Evolutionary conservation across 2,329 filamentous ascomycete genomes (phyloP).

Genomic region (Colletotrichum sp.): DNA sequence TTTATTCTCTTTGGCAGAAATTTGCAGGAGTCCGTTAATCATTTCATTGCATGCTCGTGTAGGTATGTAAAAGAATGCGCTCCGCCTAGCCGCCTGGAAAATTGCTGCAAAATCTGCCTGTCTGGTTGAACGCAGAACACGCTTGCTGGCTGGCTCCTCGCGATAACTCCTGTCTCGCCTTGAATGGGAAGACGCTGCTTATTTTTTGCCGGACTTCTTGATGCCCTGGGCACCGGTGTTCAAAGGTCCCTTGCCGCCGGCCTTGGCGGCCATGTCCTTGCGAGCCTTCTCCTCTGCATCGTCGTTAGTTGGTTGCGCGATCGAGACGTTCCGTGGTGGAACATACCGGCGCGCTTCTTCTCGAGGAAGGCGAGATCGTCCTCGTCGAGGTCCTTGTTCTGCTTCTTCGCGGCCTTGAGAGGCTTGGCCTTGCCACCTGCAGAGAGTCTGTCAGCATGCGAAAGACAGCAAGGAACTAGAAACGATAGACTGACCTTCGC

Average conservation of each 20-base stretch:
- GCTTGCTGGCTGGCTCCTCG: neutral
- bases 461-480: neutral
- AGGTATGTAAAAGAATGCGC: slow-evolving; percentile 16
- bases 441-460: neutral
- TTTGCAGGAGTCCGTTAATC: neutral
- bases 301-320: neutral
- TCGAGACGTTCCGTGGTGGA: neutral
- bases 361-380: slow-evolving; percentile 83
- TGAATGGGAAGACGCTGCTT: slow-evolving; percentile 30
- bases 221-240: slow-evolving; percentile 87
- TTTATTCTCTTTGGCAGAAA: neutral
- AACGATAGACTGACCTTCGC: slow-evolving; percentile 36
- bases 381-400: slow-evolving; percentile 81
- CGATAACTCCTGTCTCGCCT: neutral
- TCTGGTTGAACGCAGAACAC: neutral
- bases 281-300: slow-evolving; percentile 78
- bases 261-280: slow-evolving; percentile 83
- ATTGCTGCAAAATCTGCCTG: neutral
- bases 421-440: slow-evolving; percentile 84
- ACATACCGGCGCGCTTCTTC: slow-evolving; percentile 83
- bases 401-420: slow-evolving; percentile 89
- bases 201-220: slow-evolving; percentile 99
- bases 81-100: neutral
- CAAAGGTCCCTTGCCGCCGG: slow-evolving; percentile 86
- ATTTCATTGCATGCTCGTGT: slow-evolving; percentile 20